phyloP scores from a whole-genome alignment of 2,329 filamentous ascomycete species.

The Drechslerella coelobrocha region DNA sequence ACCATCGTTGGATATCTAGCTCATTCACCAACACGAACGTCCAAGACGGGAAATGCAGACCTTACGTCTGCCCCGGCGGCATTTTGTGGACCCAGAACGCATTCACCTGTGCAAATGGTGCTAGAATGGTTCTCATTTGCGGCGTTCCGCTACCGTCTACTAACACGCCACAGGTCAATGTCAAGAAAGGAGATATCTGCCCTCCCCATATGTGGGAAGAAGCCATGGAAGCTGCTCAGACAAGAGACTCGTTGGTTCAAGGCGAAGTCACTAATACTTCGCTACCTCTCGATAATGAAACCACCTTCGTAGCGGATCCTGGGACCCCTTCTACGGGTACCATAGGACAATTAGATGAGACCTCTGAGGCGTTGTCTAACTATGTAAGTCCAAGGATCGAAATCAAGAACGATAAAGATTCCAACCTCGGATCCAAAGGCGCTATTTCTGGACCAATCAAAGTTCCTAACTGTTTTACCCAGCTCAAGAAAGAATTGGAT shows the following conservation, averaged over 20 bases:
- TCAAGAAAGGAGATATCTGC: slow-evolving; percentile 36
- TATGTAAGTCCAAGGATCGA: neutral
- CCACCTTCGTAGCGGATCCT: slow-evolving; percentile 2
- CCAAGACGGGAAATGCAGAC: slow-evolving; percentile 33
- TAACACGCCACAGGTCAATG: slow-evolving; percentile 24
- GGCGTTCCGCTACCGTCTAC: slow-evolving; percentile 41
- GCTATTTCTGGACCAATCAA: slow-evolving; percentile 18
- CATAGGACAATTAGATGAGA: slow-evolving; percentile 31
- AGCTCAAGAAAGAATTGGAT: slow-evolving; percentile 35
- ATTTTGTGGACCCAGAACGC: slow-evolving; percentile 47
- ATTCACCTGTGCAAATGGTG: slow-evolving; percentile 35
- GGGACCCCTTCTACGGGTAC: slow-evolving; percentile 29
- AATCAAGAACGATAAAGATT: neutral
- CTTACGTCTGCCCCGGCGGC: slow-evolving; percentile 41
- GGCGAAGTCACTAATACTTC: slow-evolving; percentile 4
- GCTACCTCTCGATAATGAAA: slow-evolving; percentile 13
- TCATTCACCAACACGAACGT: slow-evolving; percentile 38
- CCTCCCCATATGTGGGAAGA: slow-evolving; percentile 42
- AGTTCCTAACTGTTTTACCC: slow-evolving; percentile 31
- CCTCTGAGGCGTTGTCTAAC: slow-evolving; percentile 1
- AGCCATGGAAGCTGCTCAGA: slow-evolving; percentile 16
- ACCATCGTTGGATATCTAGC: slow-evolving; percentile 49
- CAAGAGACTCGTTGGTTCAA: neutral
- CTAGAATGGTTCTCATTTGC: slow-evolving; percentile 36
- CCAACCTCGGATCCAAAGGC: neutral